These are phyloP conservation scores for Nematocida sp. DNA, from an alignment of 371 early-diverging fungal genomes.

Conservation along the genomic window DNA sequence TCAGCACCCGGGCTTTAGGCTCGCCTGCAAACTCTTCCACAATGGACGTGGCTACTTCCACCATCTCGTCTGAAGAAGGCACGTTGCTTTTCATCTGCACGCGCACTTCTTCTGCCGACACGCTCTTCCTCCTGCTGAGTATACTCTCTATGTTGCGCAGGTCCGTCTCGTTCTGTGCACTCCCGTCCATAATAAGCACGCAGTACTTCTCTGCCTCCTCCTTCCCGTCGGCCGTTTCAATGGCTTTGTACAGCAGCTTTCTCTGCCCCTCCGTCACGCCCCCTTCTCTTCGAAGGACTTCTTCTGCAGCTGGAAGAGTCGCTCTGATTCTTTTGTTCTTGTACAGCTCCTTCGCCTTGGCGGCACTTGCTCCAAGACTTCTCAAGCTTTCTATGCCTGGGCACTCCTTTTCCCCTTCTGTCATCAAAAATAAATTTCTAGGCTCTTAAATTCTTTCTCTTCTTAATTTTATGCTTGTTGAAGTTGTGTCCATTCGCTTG, in stretches of 20 bases:
- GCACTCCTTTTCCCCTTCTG: background rate
- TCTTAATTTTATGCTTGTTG: constrained; percentile 32
- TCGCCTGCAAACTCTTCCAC: constrained; percentile 13
- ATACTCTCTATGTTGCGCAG: constrained; percentile 26
- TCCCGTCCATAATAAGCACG: background rate
- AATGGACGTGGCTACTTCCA: constrained; percentile 8
- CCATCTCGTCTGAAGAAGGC: constrained; percentile 19
- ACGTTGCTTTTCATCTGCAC: constrained; percentile 20
- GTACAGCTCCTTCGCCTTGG: constrained; percentile 27
- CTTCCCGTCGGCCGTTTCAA: background rate
- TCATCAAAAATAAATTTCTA: constrained; percentile 31
- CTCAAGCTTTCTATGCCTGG: background rate
- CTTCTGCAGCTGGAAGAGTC: background rate
- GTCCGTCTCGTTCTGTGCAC: constrained; percentile 20
- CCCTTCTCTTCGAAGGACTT: background rate
- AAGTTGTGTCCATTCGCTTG: constrained; percentile 8
- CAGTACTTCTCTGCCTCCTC: constrained; percentile 3
- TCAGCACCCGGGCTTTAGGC: constrained; percentile 19
- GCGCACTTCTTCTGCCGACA: background rate
- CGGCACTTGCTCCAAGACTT: constrained; percentile 4
- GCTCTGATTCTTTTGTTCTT: constrained; percentile 41
- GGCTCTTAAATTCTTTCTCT: background rate
- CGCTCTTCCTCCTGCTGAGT: background rate
- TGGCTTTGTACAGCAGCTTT: constrained; percentile 41
- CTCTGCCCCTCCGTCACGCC: background rate